These are phyloP conservation scores for Emericellopsis cladophorae DNA, from an alignment of 2,329 filamentous ascomycete genomes.

Conservation along the genomic window DNA sequence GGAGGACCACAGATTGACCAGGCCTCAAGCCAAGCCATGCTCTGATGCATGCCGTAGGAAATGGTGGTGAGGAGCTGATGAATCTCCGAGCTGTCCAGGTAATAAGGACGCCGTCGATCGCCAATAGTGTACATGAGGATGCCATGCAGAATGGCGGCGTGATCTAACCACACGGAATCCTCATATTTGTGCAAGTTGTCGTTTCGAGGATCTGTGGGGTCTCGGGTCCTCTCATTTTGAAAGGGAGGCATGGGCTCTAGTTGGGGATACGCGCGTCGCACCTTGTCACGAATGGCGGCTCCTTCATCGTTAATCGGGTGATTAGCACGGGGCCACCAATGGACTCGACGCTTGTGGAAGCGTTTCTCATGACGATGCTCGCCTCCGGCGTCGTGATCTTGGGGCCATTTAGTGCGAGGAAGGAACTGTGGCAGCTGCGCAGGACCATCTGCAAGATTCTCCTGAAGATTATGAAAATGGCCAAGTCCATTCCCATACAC, in stretches of 20 bases:
- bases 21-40: constrained; percentile 4
- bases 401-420: constrained; percentile 6
- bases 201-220: background rate
- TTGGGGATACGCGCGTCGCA: constrained; percentile 1
- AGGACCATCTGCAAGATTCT: too few relatives aligned
- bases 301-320: too few relatives aligned
- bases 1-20: constrained; percentile 3
- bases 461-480: too few relatives aligned
- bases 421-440: constrained; percentile 8
- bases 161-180: constrained; percentile 4
- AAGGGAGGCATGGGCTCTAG: constrained; percentile 8
- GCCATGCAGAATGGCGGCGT: constrained; percentile 6
- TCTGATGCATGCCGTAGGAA: constrained; percentile 8
- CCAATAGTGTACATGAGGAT: constrained; percentile 4
- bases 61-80: constrained; percentile 5
- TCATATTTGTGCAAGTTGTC: constrained; percentile 1
- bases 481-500: background rate
- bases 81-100: constrained; percentile 3
- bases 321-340: too few relatives aligned
- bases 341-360: background rate
- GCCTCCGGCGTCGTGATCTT: background rate
- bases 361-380: background rate
- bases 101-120: too few relatives aligned
- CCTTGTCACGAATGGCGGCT: background rate
- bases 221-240: background rate